Evolutionary conservation across 1,284 basidiomycete genomes (phyloP), one percentile per base, ranked within the genome.

Genomic region (Xerocomus nothofagi): DNA sequence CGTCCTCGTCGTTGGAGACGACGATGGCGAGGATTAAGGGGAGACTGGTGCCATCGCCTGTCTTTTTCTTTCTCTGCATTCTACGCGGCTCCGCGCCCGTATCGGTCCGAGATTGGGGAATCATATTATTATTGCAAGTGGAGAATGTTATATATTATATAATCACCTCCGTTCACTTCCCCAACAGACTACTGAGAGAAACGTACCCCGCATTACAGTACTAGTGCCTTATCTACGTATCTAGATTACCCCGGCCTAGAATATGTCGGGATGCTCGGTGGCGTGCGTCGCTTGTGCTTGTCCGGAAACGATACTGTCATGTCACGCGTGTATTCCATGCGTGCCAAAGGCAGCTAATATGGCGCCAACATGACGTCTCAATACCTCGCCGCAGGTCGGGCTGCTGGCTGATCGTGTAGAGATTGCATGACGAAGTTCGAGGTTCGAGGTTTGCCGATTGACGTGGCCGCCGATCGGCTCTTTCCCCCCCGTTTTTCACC

Each of bases 191-290:
- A 24, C 7, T 24, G 7, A 24, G 4, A 47, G 42, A 42, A 39
- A 39, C 26, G 20, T 58, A 59, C 61, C 63, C 59, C 61, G 43
- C 61, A 63, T 53, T 43, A 42, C 40, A 34, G 9, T 30, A n/a
- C n/a, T n/a, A 32, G 49, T 50, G 47, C 60, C 60, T 61, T 62
- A 62, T 64, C 62, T 52, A 29, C 14, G 29, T 38, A 63, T 63
- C 61, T 47, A 56, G 51, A 65, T 61, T 62, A 59, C 62, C 64
- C 62, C 62, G 39, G 59, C 47, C 53, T 62, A 54, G 54, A 48
- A 33, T 49, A n/a, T 7, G 45, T 17, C 38, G n/a, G 6, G 38
- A 39, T 39, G 2, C 39, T 24, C 57, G 42, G 40, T 55, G 40
- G 44, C 47, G 17, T 30, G 27, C 51, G 36, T 33, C 43, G 30